Conservation (phyloP, 2,329 filamentous ascomycete species). For the Cylindrodendrum hubeiense region DNA sequence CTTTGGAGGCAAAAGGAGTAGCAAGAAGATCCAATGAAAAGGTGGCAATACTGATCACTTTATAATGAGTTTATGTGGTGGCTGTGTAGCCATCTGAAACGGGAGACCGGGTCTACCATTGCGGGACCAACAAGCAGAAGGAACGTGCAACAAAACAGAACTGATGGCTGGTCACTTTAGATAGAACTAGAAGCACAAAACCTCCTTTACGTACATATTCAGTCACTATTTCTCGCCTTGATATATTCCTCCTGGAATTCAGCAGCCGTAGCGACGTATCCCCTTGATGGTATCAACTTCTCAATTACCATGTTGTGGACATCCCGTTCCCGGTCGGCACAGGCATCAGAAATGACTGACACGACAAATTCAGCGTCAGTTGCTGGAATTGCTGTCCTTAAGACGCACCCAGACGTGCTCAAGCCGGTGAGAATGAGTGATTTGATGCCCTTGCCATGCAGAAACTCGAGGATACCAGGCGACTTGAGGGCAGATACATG, state of each 20-base stretch:
- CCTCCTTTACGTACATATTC: background rate
- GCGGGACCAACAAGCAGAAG: too few relatives aligned
- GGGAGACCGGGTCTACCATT: too few relatives aligned
- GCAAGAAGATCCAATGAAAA: too few relatives aligned
- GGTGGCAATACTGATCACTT: too few relatives aligned
- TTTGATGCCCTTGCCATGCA: constrained; percentile 13
- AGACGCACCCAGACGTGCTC: constrained; percentile 20
- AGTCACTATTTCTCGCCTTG: background rate
- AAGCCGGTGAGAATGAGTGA: constrained; percentile 23
- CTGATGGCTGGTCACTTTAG: too few relatives aligned
- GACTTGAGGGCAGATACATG: constrained; percentile 17
- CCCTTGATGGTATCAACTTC: background rate
- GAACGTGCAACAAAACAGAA: too few relatives aligned
- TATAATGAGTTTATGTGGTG: too few relatives aligned
- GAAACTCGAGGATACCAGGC: constrained; percentile 6
- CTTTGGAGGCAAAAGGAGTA: too few relatives aligned
- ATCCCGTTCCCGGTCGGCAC: constrained; percentile 16
- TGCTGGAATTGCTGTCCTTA: constrained; percentile 14
- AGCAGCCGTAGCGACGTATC: background rate
- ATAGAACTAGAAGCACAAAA: too few relatives aligned
- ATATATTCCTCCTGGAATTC: constrained; percentile 13
- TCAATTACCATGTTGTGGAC: constrained; percentile 1
- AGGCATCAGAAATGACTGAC: constrained; percentile 18
- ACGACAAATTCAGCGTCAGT: constrained; percentile 24
- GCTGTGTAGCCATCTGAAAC: too few relatives aligned